Base-by-base conservation (phyloP, 2,329 filamentous ascomycete species). In the Ceratocystis destructans region DNA sequence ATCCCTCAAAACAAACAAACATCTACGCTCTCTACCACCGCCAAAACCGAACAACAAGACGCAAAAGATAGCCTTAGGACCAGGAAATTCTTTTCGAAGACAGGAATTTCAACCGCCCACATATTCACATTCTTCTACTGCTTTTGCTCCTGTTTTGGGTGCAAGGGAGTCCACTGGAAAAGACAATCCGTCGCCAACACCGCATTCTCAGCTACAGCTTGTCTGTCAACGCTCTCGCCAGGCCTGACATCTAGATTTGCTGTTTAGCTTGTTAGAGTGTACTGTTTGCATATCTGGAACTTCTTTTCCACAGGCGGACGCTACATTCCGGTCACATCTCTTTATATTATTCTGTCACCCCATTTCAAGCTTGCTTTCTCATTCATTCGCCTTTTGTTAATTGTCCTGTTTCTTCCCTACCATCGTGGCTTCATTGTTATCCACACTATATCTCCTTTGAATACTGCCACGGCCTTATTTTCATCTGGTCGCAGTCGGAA, bases 311-410 rank as follows among this genome's bases (percentile, higher is more conserved):
- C 53, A 7, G 12, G 12, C 5, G 7, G 28, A 59, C 25, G 20
- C 28, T 31, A 37, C 53, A 59, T 31, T 33, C 53, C 28, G 28
- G 28, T 33, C n/a, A 12, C n/a, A n/a, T 33, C 53, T 33, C 53
- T 31, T 25, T 59, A 59, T 59, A 59, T 59, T 59, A 59, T 59
- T 59, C 53, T 37, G 53, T n/a, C 37, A 41, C 37, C 37, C 53
- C 25, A n/a, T 31, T 25, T 33, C 28, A 33, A 31, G 12, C 10
- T 41, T 41, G 8, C 28, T 7, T 37, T n/a, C 3, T 12, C 12
- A 2, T 20, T 10, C 28, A 4, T 7, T 31, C 53, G 10, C 33
- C 25, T 59, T 17, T 31, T 41, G 37, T 2, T 12, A 37, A 12
- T 10, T 20, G 20, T 53, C 20, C 12, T 37, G 53, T 25, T 59